Percentiles rank a stretch among this genome's conserved stretches.
Evolutionary conservation across 116 monocot genomes (phyloP).

Genomic region (Dioscorea cayenensis): DNA sequence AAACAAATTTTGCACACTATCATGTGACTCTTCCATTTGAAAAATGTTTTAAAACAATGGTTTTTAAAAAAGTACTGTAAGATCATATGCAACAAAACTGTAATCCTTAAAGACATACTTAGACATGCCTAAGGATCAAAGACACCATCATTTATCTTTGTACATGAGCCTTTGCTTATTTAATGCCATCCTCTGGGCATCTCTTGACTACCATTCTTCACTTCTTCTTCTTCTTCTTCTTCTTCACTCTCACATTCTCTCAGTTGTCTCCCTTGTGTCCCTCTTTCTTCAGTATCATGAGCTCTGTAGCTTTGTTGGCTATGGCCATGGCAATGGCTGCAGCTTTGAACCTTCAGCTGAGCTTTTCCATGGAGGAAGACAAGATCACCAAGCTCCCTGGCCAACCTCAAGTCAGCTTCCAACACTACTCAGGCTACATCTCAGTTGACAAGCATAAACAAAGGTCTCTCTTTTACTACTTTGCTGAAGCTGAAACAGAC

Average conservation of each 20-base stretch:
- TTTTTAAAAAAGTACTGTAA: background rate
- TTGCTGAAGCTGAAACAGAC: slow-evolving; percentile 82
- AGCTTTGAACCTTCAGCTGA: slow-evolving; percentile 5
- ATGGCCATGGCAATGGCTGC: slow-evolving; percentile 19
- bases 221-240: background rate
- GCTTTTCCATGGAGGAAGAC: slow-evolving; percentile 32
- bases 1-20: background rate
- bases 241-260: slow-evolving; percentile 4
- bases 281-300: slow-evolving; percentile 13
- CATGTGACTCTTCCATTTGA: slow-evolving; percentile 20
- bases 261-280: background rate
- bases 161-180: slow-evolving; percentile 14
- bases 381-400: slow-evolving; percentile 75
- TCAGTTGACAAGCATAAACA: slow-evolving; percentile 54
- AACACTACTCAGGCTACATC: slow-evolving; percentile 86
- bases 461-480: slow-evolving; percentile 89
- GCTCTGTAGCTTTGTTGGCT: slow-evolving; percentile 8
- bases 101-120: background rate
- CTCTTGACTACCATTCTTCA: background rate
- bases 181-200: slow-evolving; percentile 13
- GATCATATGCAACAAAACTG: slow-evolving; percentile 21
- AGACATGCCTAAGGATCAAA: slow-evolving; percentile 7
- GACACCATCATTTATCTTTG: background rate
- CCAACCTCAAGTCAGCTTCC: slow-evolving; percentile 77
- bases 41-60: too few species aligned